A percentile compares a stretch with the other conserved stretches of the same genome.
phyloP scores from a whole-genome alignment of 768 basidiomycete species.

The Megacollybia marginata region DNA sequence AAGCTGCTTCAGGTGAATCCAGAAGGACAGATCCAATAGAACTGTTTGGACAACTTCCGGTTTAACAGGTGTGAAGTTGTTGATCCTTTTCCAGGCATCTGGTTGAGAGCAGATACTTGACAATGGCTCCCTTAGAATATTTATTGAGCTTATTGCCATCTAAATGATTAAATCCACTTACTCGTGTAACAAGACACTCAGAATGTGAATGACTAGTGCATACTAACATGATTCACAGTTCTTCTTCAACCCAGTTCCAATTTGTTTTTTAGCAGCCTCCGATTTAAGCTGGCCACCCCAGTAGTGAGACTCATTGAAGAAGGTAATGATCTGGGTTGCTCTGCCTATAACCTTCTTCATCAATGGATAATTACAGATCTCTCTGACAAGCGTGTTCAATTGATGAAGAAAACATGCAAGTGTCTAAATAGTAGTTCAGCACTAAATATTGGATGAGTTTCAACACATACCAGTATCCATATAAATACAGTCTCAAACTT shows the following conservation, averaged over 20 bases:
- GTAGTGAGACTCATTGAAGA: constrained; percentile 15
- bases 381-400: constrained; percentile 16
- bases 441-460: neutral
- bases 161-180: constrained; percentile 3
- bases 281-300: constrained; percentile 21
- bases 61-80: neutral
- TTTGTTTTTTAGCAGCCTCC: constrained; percentile 5
- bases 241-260: constrained; percentile 12
- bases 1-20: constrained; percentile 12
- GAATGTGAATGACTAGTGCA: constrained; percentile 13
- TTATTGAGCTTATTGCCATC: neutral
- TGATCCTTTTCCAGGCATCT: neutral
- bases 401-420: constrained; percentile 17
- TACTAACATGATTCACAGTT: constrained; percentile 18
- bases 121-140: neutral
- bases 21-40: constrained; percentile 4
- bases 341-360: constrained; percentile 13
- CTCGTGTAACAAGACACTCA: constrained; percentile 11
- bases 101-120: neutral
- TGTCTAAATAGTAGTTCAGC: constrained; percentile 4
- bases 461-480: constrained; percentile 17
- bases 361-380: constrained; percentile 10
- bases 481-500: constrained; percentile 11
- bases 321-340: constrained; percentile 1
- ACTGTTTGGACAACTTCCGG: neutral